Conservation (phyloP, 768 basidiomycete genomes). For the Hericium rajendrae region DNA sequence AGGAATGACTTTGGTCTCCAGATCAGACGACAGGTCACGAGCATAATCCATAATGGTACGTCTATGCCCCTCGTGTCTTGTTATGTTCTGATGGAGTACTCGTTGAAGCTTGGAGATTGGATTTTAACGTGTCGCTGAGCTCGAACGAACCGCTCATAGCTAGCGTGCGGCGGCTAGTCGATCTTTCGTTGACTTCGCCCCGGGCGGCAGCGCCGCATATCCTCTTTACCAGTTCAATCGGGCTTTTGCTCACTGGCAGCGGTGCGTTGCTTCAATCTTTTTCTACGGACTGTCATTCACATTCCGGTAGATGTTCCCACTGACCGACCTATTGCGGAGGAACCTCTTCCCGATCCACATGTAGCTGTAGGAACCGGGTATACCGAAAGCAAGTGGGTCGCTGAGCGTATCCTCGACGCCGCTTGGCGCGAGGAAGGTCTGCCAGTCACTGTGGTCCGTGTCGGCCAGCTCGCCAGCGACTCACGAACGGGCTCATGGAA, state of each 20-base stretch:
- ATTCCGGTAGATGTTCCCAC: background rate
- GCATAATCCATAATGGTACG: constrained; percentile 1
- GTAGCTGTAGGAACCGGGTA: constrained; percentile 2
- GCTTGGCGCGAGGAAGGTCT: background rate
- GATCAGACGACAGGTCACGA: background rate
- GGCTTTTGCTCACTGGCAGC: constrained; percentile 9
- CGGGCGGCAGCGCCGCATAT: constrained; percentile 9
- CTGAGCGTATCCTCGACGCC: constrained; percentile 1
- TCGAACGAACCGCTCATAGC: constrained; percentile 18
- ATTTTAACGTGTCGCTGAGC: constrained; percentile 18
- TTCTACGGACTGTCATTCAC: background rate
- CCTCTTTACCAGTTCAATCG: constrained; percentile 19
- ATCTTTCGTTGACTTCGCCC: constrained; percentile 15
- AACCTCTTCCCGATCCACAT: background rate
- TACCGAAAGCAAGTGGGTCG: constrained; percentile 6
- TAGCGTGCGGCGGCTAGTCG: constrained; percentile 16
- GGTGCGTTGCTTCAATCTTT: background rate
- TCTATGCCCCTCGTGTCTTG: background rate
- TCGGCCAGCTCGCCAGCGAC: constrained; percentile 1
- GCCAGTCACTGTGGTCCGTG: background rate
- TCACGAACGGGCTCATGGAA: background rate
- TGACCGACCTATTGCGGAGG: background rate
- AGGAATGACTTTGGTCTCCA: background rate
- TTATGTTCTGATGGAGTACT: background rate
- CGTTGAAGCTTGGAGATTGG: constrained; percentile 17